Percentiles rank a stretch among this genome's conserved stretches.
These are phyloP conservation scores for Russula griseocarnosa DNA, from an alignment of 768 basidiomycete genomes.

Conservation along the genomic window DNA sequence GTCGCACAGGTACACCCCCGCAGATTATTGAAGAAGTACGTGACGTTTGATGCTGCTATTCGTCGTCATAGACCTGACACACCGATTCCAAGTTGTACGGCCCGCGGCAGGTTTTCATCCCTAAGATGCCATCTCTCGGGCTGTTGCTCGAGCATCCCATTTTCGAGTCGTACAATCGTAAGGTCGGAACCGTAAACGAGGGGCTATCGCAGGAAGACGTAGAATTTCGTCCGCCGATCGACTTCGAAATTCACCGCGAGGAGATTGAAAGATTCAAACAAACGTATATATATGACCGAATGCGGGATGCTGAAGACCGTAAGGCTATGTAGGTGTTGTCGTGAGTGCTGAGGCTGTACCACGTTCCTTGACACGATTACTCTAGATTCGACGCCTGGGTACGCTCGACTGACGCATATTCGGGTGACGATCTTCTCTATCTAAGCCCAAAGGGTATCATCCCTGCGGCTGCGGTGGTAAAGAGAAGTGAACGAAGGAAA, in stretches of 20 bases:
- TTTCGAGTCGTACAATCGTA: constrained; percentile 71
- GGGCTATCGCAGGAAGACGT: constrained; percentile 50
- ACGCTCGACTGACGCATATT: constrained; percentile 66
- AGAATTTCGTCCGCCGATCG: constrained; percentile 67
- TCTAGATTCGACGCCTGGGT: constrained; percentile 83
- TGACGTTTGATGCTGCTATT: background rate
- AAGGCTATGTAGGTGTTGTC: constrained; percentile 62
- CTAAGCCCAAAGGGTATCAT: constrained; percentile 75
- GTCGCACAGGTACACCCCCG: constrained; percentile 70
- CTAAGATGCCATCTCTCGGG: constrained; percentile 94
- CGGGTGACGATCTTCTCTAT: constrained; percentile 73
- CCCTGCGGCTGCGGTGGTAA: constrained; percentile 64
- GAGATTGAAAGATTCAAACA: constrained; percentile 81
- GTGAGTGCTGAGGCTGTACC: too few species aligned
- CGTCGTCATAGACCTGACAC: background rate
- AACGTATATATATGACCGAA: constrained; percentile 76
- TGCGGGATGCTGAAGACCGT: constrained; percentile 80
- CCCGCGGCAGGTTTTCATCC: constrained; percentile 72
- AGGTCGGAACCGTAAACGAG: constrained; percentile 47
- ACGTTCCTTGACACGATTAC: background rate
- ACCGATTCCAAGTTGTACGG: constrained; percentile 59
- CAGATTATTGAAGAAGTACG: constrained; percentile 68
- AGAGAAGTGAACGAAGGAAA: constrained; percentile 50
- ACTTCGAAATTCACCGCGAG: constrained; percentile 63
- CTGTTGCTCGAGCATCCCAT: constrained; percentile 85